Evolutionary conservation across 305 asterid species (phyloP).

Genomic region (Euphrasia arctica): DNA sequence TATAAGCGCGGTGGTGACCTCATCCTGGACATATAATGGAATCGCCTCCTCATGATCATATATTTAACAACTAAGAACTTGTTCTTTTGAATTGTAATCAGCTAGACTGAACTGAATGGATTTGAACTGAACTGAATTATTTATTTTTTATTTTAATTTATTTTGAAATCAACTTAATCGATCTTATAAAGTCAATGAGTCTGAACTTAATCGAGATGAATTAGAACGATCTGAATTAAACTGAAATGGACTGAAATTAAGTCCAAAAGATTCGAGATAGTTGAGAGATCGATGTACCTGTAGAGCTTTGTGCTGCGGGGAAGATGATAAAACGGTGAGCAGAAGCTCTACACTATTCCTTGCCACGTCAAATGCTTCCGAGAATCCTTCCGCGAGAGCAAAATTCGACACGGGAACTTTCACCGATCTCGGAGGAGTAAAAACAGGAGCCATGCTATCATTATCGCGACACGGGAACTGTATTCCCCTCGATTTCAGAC

Average conservation of each 20-base stretch:
- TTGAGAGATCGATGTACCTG: conserved; percentile 38
- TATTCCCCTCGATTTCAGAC: conserved; percentile 88
- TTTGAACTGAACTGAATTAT: no score
- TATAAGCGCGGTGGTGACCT: conserved; percentile 68
- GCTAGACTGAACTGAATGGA: no score
- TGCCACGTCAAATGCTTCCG: conserved; percentile 97
- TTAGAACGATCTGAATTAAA: no score
- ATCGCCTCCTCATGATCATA: no score
- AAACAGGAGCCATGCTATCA: conserved; percentile 89
- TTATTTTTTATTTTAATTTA: no score
- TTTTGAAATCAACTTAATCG: no score
- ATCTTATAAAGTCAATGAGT: no score
- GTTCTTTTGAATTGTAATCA: no score
- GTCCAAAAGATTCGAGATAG: no score
- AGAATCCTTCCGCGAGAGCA: conserved; percentile 39
- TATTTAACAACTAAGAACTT: no score
- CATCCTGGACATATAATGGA: conserved; percentile 52
- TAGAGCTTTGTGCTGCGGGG: conserved; percentile 91
- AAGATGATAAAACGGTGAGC: conserved; percentile 87
- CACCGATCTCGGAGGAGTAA: conserved; percentile 79
- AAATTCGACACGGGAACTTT: conserved; percentile 23
- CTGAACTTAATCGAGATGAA: no score
- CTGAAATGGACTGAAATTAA: no score
- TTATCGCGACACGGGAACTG: conserved; percentile 92
- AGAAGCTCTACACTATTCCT: conserved; percentile 96